Percentiles rank a stretch among this genome's conserved stretches.
phyloP scores from a whole-genome alignment of 2,329 filamentous ascomycete genomes.

The Lachnellula hyalina region DNA sequence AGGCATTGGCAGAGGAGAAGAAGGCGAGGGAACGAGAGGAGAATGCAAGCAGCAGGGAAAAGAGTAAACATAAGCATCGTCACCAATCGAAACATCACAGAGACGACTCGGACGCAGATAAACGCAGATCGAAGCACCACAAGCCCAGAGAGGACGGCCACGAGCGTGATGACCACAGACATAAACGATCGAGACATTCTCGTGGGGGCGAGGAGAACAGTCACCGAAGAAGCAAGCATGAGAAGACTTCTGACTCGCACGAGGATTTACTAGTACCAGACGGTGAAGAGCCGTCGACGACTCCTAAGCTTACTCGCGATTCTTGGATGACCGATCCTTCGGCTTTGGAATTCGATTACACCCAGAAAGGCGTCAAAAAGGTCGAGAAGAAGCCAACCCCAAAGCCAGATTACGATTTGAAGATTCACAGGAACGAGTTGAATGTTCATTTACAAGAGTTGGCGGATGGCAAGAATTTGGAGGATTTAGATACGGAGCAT shows the following conservation, averaged over 20 bases:
- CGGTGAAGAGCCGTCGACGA: conserved; percentile 38
- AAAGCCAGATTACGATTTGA: conserved; percentile 30
- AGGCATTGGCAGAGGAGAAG: conserved; percentile 63
- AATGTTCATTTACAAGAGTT: conserved; percentile 61
- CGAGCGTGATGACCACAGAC: conserved; percentile 50
- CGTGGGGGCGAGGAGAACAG: conserved; percentile 34
- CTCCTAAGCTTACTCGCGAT: conserved; percentile 54
- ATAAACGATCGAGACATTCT: conserved; percentile 53
- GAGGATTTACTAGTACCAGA: conserved; percentile 47
- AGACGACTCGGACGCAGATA: conserved; percentile 20
- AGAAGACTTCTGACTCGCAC: conserved; percentile 44
- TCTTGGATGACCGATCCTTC: conserved; percentile 93
- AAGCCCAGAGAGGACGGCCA: conserved; percentile 32
- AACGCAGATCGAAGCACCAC: conserved; percentile 12
- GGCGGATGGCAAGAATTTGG: conserved; percentile 45
- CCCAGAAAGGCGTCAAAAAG: conserved; percentile 55
- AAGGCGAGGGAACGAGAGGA: conserved; percentile 45
- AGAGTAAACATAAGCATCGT: conserved; percentile 33
- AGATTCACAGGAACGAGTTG: conserved; percentile 71
- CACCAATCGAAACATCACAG: conserved; percentile 31
- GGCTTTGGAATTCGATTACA: conserved; percentile 77
- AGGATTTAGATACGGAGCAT: conserved; percentile 48
- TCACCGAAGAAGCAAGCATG: conserved; percentile 29
- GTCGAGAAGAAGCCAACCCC: conserved; percentile 38
- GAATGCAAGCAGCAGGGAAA: conserved; percentile 40